Percentiles rank a stretch among this genome's conserved stretches.
Conservation (phyloP, 148 eudicot species). For the Gaultheria prostrata region DNA sequence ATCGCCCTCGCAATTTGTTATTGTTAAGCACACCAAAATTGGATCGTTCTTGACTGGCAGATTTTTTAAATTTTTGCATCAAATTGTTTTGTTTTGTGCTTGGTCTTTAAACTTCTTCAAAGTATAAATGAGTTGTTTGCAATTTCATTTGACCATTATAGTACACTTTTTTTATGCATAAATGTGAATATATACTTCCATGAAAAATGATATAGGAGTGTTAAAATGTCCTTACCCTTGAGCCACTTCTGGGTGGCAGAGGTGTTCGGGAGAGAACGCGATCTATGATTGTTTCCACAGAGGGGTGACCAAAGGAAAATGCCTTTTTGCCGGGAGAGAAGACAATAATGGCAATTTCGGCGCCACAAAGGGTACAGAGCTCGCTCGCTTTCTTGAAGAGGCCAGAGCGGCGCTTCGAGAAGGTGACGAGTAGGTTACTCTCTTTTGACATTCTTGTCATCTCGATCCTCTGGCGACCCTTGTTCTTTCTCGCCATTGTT, state of each 20-base stretch:
- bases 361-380: neutral
- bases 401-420: neutral
- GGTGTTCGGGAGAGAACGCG: neutral
- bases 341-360: neutral
- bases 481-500: slow-evolving; percentile 1
- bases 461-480: slow-evolving; percentile 5
- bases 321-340: neutral
- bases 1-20: too few species aligned
- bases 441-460: slow-evolving; percentile 4
- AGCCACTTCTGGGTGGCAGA: neutral
- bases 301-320: neutral
- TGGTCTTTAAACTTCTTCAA: too few species aligned
- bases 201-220: neutral
- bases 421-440: neutral
- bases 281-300: neutral
- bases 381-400: slow-evolving; percentile 4
- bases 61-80: neutral
- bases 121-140: too few species aligned
- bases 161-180: neutral
- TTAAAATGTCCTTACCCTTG: neutral
- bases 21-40: too few species aligned
- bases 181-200: neutral
- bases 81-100: too few species aligned
- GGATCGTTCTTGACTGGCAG: neutral
- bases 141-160: neutral